A percentile compares a stretch with the other conserved stretches of the same genome.
Evolutionary conservation across 179 eudicot genomes (phyloP).

Genomic region (Silene noctiflora): DNA sequence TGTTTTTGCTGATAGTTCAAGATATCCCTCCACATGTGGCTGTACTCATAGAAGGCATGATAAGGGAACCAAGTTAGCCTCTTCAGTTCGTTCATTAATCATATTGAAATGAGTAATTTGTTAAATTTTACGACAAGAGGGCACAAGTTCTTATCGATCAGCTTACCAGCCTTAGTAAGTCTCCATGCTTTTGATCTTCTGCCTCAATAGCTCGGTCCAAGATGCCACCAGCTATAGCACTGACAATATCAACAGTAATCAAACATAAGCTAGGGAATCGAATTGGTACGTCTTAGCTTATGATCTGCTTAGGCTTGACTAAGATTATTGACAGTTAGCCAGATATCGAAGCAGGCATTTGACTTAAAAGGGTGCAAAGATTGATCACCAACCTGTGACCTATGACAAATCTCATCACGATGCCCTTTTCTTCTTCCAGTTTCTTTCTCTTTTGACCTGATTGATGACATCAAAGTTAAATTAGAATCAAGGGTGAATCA

Average conservation of each 20-base stretch:
- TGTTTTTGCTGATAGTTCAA: slow-evolving; percentile 91
- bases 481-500: no score
- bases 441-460: slow-evolving; percentile 71
- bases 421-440: slow-evolving; percentile 88
- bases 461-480: not conserved
- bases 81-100: not conserved
- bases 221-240: slow-evolving; percentile 94
- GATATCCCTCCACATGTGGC: slow-evolving; percentile 96
- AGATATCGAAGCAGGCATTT: not conserved
- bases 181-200: slow-evolving; percentile 90
- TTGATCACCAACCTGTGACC: slow-evolving; percentile 62
- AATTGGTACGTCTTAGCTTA: no score
- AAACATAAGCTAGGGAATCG: not conserved
- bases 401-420: slow-evolving; percentile 71
- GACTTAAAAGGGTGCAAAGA: not conserved
- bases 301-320: not conserved
- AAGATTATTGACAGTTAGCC: not conserved
- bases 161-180: slow-evolving; percentile 80
- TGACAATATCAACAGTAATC: slow-evolving; percentile 30
- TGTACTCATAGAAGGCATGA: slow-evolving; percentile 28
- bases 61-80: slow-evolving; percentile 24
- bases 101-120: no score
- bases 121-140: not conserved
- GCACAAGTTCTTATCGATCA: not conserved
- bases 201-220: slow-evolving; percentile 96